Conservation (phyloP, 2,329 filamentous ascomycete species). For the Colletotrichum salicis region DNA sequence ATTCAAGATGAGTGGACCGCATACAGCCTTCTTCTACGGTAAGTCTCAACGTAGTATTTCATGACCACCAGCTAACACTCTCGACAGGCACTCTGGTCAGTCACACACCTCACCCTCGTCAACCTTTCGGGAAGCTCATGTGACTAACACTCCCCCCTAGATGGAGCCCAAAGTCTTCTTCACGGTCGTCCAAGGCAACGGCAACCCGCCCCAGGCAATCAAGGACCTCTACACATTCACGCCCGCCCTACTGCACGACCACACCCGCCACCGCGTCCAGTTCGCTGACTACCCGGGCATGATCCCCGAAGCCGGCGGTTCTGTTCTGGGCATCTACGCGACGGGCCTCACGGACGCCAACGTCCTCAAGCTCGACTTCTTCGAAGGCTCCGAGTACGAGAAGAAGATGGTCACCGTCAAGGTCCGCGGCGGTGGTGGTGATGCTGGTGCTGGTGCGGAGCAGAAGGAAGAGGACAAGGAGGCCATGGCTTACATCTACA, state of each 20-base stretch:
- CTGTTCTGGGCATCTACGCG: conserved; percentile 80
- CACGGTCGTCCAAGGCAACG: conserved; percentile 79
- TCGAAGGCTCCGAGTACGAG: conserved; percentile 82
- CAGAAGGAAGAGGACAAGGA: conserved; percentile 59
- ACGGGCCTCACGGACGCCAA: conserved; percentile 83
- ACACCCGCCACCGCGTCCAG: conserved; percentile 76
- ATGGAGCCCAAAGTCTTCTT: conserved; percentile 92
- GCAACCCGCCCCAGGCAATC: conserved; percentile 58
- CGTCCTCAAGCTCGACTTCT: conserved; percentile 78
- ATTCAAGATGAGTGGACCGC: conserved; percentile 52
- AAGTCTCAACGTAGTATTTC: conserved; percentile 28
- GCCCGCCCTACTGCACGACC: conserved; percentile 79
- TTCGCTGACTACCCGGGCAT: conserved; percentile 85
- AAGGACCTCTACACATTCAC: conserved; percentile 69
- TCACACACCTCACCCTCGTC: background rate
- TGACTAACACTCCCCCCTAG: conserved; percentile 41
- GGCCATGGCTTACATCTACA: conserved; percentile 75
- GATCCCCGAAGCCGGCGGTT: conserved; percentile 62
- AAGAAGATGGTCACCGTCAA: conserved; percentile 66
- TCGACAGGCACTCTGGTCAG: conserved; percentile 49
- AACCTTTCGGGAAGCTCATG: background rate
- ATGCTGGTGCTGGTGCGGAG: conserved; percentile 43
- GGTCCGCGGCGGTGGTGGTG: conserved; percentile 47
- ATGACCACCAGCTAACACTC: background rate
- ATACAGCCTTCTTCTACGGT: conserved; percentile 70